Conservation (phyloP, 2,329 filamentous ascomycete genomes). For the Exophiala aquamarina region DNA sequence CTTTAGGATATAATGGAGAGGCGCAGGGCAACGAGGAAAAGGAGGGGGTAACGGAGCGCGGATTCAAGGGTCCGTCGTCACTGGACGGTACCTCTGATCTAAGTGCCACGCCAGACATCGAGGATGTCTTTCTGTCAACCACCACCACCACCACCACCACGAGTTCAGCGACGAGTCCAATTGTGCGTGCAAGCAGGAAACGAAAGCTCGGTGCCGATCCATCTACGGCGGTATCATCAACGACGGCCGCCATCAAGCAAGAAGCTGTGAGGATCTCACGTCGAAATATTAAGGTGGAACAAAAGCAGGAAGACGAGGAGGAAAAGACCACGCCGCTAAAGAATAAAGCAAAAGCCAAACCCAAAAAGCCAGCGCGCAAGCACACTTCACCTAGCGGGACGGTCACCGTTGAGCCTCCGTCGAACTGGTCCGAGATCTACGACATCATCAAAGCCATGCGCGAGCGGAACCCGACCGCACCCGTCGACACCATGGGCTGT, state of each 20-base stretch:
- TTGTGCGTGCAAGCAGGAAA: conserved; percentile 40
- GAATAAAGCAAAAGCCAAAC: conserved; percentile 34
- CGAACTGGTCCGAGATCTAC: conserved; percentile 85
- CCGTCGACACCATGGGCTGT: conserved; percentile 98
- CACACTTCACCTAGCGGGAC: conserved; percentile 39
- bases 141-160: background rate
- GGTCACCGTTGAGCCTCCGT: conserved; percentile 57
- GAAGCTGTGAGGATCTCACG: conserved; percentile 4
- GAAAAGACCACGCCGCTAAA: conserved; percentile 16
- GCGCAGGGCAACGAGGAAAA: conserved; percentile 32
- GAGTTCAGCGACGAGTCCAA: conserved; percentile 28
- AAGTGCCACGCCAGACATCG: conserved; percentile 52
- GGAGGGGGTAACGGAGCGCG: conserved; percentile 24
- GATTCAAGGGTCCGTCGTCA: conserved; percentile 33
- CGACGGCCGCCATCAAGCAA: conserved; percentile 32
- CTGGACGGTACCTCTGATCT: conserved; percentile 32
- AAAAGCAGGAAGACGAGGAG: conserved; percentile 22
- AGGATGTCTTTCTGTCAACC: conserved; percentile 46
- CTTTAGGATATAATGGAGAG: conserved; percentile 38
- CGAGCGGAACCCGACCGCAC: conserved; percentile 65
- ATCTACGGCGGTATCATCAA: conserved; percentile 29
- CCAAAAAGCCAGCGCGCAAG: conserved; percentile 40
- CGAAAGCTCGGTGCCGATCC: conserved; percentile 46
- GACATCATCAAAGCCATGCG: conserved; percentile 74
- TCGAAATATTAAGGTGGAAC: conserved; percentile 8